phyloP scores from a whole-genome alignment of 768 basidiomycete species.

The Leccinum olivaceopallidum region DNA sequence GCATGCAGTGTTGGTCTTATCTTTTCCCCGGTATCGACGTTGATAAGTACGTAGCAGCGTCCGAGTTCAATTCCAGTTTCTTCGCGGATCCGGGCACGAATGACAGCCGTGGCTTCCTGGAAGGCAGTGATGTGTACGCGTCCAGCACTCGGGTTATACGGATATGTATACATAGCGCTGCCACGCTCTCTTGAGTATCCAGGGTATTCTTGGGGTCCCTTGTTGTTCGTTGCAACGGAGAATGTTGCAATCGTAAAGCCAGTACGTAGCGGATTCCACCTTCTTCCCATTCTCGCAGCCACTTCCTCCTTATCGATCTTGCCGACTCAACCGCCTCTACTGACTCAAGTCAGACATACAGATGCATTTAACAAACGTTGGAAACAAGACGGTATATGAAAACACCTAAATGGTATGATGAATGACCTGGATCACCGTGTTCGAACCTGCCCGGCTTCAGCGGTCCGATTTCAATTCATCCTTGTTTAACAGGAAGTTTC shows the following conservation, averaged over 20 bases:
- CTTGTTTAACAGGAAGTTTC: slow-evolving; percentile 47
- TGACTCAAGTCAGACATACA: neutral
- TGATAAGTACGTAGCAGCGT: slow-evolving; percentile 11
- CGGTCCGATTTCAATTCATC: slow-evolving; percentile 38
- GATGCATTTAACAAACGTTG: slow-evolving; percentile 9
- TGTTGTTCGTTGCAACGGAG: slow-evolving; percentile 13
- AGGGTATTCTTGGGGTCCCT: slow-evolving; percentile 15
- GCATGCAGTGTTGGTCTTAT: neutral
- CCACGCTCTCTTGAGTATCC: neutral
- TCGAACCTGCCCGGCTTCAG: slow-evolving; percentile 36
- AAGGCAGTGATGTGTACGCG: too few species aligned
- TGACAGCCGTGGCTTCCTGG: too few species aligned
- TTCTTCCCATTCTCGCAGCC: slow-evolving; percentile 8
- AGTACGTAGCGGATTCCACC: slow-evolving; percentile 18
- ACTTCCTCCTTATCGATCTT: slow-evolving; percentile 16
- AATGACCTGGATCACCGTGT: slow-evolving; percentile 27
- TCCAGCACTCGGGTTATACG: too few species aligned
- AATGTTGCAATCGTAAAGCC: slow-evolving; percentile 11
- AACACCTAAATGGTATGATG: slow-evolving; percentile 40
- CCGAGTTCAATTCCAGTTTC: slow-evolving; percentile 35
- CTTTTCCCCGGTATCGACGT: neutral
- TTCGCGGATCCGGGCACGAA: slow-evolving; percentile 14
- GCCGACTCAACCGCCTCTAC: slow-evolving; percentile 18
- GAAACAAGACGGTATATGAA: slow-evolving; percentile 30
- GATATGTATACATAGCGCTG: slow-evolving; percentile 2